phyloP scores from a whole-genome alignment of 805 yeast genomes.

The Candida vaughaniae region DNA sequence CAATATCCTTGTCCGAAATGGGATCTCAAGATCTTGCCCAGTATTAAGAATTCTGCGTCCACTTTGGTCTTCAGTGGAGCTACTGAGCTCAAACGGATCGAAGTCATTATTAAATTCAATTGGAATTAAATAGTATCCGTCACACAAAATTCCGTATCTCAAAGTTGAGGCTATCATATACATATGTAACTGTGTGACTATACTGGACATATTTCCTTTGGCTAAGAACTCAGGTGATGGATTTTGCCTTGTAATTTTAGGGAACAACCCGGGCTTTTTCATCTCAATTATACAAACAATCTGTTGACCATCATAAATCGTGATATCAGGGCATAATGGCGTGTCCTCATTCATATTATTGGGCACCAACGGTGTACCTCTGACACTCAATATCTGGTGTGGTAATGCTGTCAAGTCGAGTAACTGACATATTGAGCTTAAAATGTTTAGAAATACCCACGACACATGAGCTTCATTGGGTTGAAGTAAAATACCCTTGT shows the following conservation, averaged over 20 bases:
- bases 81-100: neutral
- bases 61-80: neutral
- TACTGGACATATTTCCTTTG: neutral
- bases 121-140: neutral
- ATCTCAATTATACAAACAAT: too few relatives aligned
- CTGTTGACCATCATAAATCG: neutral
- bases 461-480: too few relatives aligned
- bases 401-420: too few relatives aligned
- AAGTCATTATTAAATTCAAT: constrained; percentile 1
- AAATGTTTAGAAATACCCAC: too few relatives aligned
- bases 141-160: constrained; percentile 3
- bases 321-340: neutral
- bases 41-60: neutral
- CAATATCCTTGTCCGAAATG: constrained; percentile 2
- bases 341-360: neutral
- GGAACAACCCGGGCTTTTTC: too few relatives aligned
- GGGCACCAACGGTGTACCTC: neutral
- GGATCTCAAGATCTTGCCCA: neutral
- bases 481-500: too few relatives aligned
- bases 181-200: neutral
- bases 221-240: too few relatives aligned
- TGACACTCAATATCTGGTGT: too few relatives aligned
- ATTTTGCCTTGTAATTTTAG: too few relatives aligned
- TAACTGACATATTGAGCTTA: too few relatives aligned
- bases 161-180: constrained; percentile 1